Evolutionary conservation across 2,329 filamentous ascomycete species (phyloP), one percentile per base, ranked within the genome.

Genomic region (Phialophora chinensis): DNA sequence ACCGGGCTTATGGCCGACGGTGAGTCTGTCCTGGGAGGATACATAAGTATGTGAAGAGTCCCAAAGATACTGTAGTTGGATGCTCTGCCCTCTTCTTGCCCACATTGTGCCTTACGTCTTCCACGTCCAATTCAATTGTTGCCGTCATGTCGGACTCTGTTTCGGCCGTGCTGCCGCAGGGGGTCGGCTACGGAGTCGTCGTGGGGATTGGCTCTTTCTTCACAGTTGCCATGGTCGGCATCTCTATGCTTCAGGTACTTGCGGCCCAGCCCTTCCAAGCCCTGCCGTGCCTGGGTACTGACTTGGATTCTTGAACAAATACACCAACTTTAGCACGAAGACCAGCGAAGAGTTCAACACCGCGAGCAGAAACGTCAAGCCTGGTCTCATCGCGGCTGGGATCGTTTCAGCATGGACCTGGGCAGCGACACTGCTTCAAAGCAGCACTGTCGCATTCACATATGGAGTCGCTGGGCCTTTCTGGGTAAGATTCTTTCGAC

Each of bases 321-420:
- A 69, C 42, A 71, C 66, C 25, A 66, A 66, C 12, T 67, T 63
- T 60, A 64, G 93, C 76, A 82, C 93, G 2, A 92, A 95, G 76
- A 96, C 93, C 0, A 93, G 90, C 0, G 93, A 97, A 80, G 94
- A 93, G 87, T 96, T 96, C 83, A 93, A 86, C 71, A 96, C 92
- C 0, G 93, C 93, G 55, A 92, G 92, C 25, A 85, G 93, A 68
- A 93, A 91, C 1, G 91, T 97, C 71, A 96, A 96, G 76, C 92
- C 91, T 6, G 93, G 93, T 49, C 84, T 97, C 11, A 92, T 96
- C 0, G 91, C 91, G 7, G 91, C 91, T 2, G 93, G 92, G 14
- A 67, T 73, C 63, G 91, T 96, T 2, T 93, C 90, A 12, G 92
- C 90, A 1, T 97, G 93, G 93, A 96, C 92, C 0, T 96, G 92